Conservation (phyloP, 176 grass and related monocot genomes). For the Juncus inflexus region DNA sequence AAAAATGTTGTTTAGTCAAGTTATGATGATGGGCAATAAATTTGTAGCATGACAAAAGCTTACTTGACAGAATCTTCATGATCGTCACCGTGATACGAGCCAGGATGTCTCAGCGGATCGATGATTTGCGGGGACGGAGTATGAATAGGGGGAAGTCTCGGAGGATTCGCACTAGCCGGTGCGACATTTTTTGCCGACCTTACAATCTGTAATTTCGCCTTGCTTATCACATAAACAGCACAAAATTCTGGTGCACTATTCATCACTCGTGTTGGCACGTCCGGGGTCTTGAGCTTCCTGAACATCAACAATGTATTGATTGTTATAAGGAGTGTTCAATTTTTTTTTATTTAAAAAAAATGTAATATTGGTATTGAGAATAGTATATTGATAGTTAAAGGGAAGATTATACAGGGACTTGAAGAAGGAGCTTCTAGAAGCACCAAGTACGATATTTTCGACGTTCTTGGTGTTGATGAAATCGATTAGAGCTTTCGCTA, state of each 20-base stretch:
- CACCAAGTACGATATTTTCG: slow-evolving; percentile 67
- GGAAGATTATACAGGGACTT: slow-evolving; percentile 35
- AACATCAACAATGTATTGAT: slow-evolving; percentile 9
- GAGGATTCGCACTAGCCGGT: slow-evolving; percentile 1
- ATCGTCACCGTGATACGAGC: slow-evolving; percentile 3
- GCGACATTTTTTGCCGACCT: slow-evolving; percentile 56
- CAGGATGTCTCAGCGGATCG: not conserved
- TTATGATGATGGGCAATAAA: not conserved
- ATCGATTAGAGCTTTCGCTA: slow-evolving; percentile 61
- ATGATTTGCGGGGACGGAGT: too few species aligned
- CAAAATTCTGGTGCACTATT: slow-evolving; percentile 74
- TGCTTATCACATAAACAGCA: slow-evolving; percentile 66
- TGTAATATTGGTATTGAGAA: not conserved
- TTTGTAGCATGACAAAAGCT: slow-evolving; percentile 7
- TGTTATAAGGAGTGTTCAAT: not conserved
- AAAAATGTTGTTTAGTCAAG: too few species aligned
- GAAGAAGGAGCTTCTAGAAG: slow-evolving; percentile 58
- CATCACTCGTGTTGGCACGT: slow-evolving; percentile 62
- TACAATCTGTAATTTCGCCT: slow-evolving; percentile 54
- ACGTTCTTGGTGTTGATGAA: slow-evolving; percentile 59
- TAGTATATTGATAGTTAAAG: slow-evolving; percentile 1
- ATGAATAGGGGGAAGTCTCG: not conserved
- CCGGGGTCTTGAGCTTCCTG: slow-evolving; percentile 83
- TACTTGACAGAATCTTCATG: slow-evolving; percentile 30
- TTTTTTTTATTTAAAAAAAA: not conserved